Conservation (phyloP, 352 stramenopile genomes). For the Phytopythium mirpurense region DNA sequence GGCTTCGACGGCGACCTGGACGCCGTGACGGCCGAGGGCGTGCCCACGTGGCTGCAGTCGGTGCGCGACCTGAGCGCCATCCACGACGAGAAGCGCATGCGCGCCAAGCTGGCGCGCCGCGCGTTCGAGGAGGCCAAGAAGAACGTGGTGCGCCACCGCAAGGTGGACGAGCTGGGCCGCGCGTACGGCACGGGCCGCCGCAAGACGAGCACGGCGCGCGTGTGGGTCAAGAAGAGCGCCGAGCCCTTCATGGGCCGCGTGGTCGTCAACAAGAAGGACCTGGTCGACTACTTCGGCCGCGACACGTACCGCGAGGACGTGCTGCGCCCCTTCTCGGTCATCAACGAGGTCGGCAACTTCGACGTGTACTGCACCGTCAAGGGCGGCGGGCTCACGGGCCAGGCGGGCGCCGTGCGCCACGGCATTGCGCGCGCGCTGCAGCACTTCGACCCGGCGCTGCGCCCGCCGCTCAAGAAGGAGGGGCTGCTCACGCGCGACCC, state of each 20-base stretch:
- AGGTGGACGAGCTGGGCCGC: constrained; percentile 72
- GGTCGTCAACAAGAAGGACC: constrained; percentile 92
- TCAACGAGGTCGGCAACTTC: constrained; percentile 79
- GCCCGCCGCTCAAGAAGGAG: constrained; percentile 89
- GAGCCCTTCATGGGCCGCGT: constrained; percentile 84
- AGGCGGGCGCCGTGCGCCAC: constrained; percentile 92
- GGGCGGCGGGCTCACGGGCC: constrained; percentile 91
- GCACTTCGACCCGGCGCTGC: constrained; percentile 91
- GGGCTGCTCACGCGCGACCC: constrained; percentile 93
- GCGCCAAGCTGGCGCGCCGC: constrained; percentile 58
- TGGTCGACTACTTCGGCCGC: constrained; percentile 92
- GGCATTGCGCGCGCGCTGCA: constrained; percentile 92
- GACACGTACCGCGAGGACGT: constrained; percentile 88
- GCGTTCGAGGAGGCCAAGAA: constrained; percentile 68
- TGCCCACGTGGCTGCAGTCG: constrained; percentile 78
- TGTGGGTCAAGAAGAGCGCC: constrained; percentile 89
- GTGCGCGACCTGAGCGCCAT: constrained; percentile 67
- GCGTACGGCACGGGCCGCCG: constrained; percentile 90
- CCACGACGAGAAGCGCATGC: constrained; percentile 57
- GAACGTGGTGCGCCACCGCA: constrained; percentile 62
- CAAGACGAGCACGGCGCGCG: constrained; percentile 92
- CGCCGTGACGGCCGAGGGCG: constrained; percentile 66
- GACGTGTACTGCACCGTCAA: constrained; percentile 91
- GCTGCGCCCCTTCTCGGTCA: constrained; percentile 70
- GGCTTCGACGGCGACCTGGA: constrained; percentile 79